These are phyloP conservation scores for Iris macrosiphon DNA, from an alignment of 106 monocot species.

Conservation along the genomic window DNA sequence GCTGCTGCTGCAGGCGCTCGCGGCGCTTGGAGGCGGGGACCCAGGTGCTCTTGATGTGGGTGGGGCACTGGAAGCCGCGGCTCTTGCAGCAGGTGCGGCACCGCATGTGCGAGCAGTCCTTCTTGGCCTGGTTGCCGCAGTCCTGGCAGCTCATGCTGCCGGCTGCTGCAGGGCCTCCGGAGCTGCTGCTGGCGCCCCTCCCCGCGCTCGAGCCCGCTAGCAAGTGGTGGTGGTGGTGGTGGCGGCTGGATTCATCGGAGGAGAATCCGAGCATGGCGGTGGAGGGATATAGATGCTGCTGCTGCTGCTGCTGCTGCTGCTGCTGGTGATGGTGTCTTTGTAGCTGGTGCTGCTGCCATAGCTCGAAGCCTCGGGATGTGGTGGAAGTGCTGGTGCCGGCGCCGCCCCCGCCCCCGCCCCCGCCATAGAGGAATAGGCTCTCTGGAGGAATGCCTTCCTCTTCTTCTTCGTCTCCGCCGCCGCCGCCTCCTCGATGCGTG, in stretches of 20 bases:
- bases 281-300: constrained; percentile 31
- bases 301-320: too few relatives aligned
- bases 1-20: constrained; percentile 74
- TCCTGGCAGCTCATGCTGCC: constrained; percentile 82
- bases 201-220: background rate
- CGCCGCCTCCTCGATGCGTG: background rate
- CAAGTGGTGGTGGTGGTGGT: constrained; percentile 12
- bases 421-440: constrained; percentile 48
- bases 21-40: constrained; percentile 89
- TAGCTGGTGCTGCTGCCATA: constrained; percentile 69
- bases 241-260: constrained; percentile 3
- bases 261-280: constrained; percentile 9
- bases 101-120: constrained; percentile 77
- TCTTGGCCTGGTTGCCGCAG: constrained; percentile 99
- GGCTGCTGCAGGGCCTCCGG: too few relatives aligned
- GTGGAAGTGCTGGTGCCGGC: background rate
- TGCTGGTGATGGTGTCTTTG: constrained; percentile 34
- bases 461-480: constrained; percentile 5
- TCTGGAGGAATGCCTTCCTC: constrained; percentile 28
- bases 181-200: constrained; percentile 13
- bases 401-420: too few relatives aligned
- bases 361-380: constrained; percentile 47
- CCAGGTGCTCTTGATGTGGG: constrained; percentile 98
- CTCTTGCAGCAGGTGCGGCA: constrained; percentile 97
- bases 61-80: constrained; percentile 80